A percentile compares a stretch with the other conserved stretches of the same genome.
Conservation (phyloP, 2,329 filamentous ascomycete species). For the Scedosporium boydii region DNA sequence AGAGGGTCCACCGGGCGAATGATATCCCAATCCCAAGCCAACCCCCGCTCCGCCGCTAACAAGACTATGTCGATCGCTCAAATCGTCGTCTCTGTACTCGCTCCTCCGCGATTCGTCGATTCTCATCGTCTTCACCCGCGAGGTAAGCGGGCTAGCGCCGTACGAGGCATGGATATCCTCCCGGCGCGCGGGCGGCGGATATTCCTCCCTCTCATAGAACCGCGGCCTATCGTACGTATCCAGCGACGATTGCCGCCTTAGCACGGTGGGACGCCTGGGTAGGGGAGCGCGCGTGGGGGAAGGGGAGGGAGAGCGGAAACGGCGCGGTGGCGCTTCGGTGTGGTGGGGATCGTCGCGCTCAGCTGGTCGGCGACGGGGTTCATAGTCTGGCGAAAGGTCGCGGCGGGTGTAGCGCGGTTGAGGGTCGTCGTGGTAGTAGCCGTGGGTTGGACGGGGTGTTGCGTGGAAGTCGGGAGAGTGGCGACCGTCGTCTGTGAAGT, state of each 20-base stretch:
- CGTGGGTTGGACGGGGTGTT: conserved; percentile 36
- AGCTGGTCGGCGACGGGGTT: conserved; percentile 42
- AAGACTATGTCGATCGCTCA: background rate
- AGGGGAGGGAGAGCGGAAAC: conserved; percentile 33
- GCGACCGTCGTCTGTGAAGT: conserved; percentile 39
- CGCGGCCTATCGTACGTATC: conserved; percentile 73
- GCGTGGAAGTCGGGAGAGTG: conserved; percentile 36
- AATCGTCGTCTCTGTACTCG: conserved; percentile 58
- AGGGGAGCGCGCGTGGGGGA: background rate
- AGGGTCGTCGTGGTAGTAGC: conserved; percentile 45
- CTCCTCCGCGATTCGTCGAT: conserved; percentile 53
- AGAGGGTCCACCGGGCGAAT: conserved; percentile 34
- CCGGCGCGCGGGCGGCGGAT: conserved; percentile 46
- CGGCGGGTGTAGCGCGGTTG: conserved; percentile 22
- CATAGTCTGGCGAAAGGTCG: conserved; percentile 27
- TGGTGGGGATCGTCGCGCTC: conserved; percentile 39
- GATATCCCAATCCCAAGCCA: conserved; percentile 23
- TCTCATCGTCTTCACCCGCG: conserved; percentile 53
- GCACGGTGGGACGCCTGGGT: conserved; percentile 52
- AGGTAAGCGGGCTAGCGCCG: conserved; percentile 33
- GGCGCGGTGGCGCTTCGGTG: conserved; percentile 14
- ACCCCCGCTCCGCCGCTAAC: background rate
- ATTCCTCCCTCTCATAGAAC: conserved; percentile 49
- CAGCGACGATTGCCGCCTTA: conserved; percentile 78
- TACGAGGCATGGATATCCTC: conserved; percentile 39